phyloP scores from a whole-genome alignment of 345 rosid genomes.

The Rhizophora apiculata region DNA sequence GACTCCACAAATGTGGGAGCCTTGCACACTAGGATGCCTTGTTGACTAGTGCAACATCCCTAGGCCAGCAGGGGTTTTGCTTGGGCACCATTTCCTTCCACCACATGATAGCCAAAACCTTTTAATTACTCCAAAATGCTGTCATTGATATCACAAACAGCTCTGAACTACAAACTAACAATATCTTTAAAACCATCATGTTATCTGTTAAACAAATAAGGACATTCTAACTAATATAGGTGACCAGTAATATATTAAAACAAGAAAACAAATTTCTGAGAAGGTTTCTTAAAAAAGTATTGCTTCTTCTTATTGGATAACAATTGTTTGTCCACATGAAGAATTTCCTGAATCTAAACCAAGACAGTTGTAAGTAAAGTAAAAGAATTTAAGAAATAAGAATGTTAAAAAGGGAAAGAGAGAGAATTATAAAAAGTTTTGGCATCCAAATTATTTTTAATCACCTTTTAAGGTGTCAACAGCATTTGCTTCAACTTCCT shows the following conservation, averaged over 20 bases:
- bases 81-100: not conserved
- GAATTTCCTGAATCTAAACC: no score
- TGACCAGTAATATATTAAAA: not conserved
- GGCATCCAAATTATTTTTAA: not conserved
- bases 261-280: not conserved
- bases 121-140: slow-evolving; percentile 7
- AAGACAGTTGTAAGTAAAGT: no score
- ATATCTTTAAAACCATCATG: not conserved
- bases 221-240: not conserved
- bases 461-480: slow-evolving; percentile 62
- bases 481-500: slow-evolving; percentile 56
- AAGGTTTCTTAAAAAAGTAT: no score
- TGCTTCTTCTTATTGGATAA: no score
- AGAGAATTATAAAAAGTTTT: no score
- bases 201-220: not conserved
- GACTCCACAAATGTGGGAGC: no score
- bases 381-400: no score
- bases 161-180: not conserved
- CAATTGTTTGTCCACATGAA: no score
- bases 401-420: no score
- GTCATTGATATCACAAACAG: not conserved
- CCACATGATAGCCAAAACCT: slow-evolving; percentile 7
- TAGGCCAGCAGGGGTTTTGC: no score
- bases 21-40: no score
- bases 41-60: no score